Evolutionary conservation across 1,139 yeast species (phyloP), one percentile per base, ranked within the genome.

Genomic region (Debaryomyces sp.): DNA sequence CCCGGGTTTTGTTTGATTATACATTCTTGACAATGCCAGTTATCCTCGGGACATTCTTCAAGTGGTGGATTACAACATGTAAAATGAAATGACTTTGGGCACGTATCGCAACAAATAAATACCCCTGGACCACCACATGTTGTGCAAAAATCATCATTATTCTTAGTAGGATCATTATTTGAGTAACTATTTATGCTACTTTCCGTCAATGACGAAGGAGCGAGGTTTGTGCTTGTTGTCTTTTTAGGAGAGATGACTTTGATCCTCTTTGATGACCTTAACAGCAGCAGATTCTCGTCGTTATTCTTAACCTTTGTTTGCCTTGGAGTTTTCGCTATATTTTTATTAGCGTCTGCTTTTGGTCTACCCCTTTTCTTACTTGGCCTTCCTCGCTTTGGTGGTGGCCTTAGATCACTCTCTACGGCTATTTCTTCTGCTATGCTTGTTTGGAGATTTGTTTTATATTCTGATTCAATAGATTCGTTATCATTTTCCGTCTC

Each of bases 41-140:
- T 90, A 27, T 89, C 97, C 47, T 87, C 95, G 0, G 97, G 97
- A 7, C 91, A 73, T 38, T 82, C 77, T 54, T 87, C 94, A 23
- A 87, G 68, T 0, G 99, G 98, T 2, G 98, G 98, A 57, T 89
- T 88, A 54, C 94, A 81, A 64, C 99, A 94, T 10, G 89, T 77
- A 61, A 94, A 90, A 63, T 94, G 99, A 66, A 92, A 94, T 1
- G 97, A 89, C 59, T 80, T 80, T 0, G 97, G 97, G 66, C 99
- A 94, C 2, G 89, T 77, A 58, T 94, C 99, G 69, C 99, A 94
- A 67, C 98, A 94, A 27, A 94, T 75, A 55, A 94, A 90, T 34
- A 89, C 77, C 7, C 99, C 99, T 0, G 92, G 75, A 24, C 91
- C 90, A 1, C 95, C 91, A 68, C 99, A 94, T 0, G 95, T 78